phyloP scores from a whole-genome alignment of 306 rosid genomes.

The Cucumis melo region DNA sequence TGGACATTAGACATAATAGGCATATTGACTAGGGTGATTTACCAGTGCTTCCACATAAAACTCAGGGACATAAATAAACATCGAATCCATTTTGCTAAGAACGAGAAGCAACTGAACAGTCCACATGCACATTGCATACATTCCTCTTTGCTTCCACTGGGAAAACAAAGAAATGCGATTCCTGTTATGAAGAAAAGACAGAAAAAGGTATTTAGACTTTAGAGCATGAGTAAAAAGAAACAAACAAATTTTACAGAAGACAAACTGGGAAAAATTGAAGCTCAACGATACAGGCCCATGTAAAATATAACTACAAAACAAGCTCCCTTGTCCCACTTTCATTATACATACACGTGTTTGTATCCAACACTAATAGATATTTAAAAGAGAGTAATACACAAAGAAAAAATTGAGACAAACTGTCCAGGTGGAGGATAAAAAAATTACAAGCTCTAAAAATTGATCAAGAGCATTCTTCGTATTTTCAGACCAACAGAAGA shows the following conservation, averaged over 20 bases:
- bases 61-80: constrained; percentile 79
- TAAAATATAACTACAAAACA: not conserved
- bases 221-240: not conserved
- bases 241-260: not conserved
- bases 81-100: constrained; percentile 68
- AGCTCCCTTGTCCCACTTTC: not conserved
- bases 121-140: constrained; percentile 98
- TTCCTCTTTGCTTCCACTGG: constrained; percentile 93
- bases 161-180: constrained; percentile 66
- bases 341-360: not conserved
- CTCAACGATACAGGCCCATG: not conserved
- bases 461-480: not conserved
- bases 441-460: not conserved
- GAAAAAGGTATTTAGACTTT: not conserved
- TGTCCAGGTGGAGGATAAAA: not conserved
- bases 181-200: constrained; percentile 30
- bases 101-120: constrained; percentile 84
- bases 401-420: not conserved
- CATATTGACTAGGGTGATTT: constrained; percentile 13
- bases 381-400: not conserved
- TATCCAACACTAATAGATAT: not conserved
- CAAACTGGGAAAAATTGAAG: not conserved
- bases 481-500: not conserved
- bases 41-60: constrained; percentile 86
- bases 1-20: not conserved